phyloP scores from a whole-genome alignment of 805 yeast genomes.

The Candida vaughaniae region DNA sequence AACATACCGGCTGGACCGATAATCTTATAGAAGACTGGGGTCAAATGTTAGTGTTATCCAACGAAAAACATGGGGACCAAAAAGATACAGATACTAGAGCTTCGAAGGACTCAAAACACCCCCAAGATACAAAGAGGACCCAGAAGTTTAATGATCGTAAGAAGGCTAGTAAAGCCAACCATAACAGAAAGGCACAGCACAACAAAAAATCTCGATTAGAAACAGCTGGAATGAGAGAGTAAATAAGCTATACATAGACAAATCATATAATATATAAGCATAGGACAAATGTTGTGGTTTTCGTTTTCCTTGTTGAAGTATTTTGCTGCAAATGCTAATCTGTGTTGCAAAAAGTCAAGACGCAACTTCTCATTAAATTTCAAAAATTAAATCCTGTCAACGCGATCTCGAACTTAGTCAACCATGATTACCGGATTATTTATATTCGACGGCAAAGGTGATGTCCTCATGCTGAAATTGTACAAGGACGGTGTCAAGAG shows the following conservation, averaged over 20 bases:
- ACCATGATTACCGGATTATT: conserved; percentile 82
- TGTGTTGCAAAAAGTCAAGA: too few relatives aligned
- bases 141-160: conserved; percentile 49
- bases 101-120: conserved; percentile 27
- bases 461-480: conserved; percentile 71
- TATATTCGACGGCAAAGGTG: conserved; percentile 77
- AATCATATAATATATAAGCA: too few relatives aligned
- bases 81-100: conserved; percentile 1
- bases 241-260: too few relatives aligned
- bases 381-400: too few relatives aligned
- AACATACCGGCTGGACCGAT: conserved; percentile 69
- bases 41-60: neutral
- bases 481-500: conserved; percentile 75
- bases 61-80: conserved; percentile 2
- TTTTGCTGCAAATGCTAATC: too few relatives aligned
- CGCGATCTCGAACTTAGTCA: too few relatives aligned
- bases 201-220: conserved; percentile 38
- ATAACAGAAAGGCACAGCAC: conserved; percentile 62
- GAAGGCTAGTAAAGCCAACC: conserved; percentile 60
- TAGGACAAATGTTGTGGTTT: too few relatives aligned
- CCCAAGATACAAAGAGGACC: neutral
- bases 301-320: too few relatives aligned
- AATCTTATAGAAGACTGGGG: conserved; percentile 93
- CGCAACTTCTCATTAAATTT: too few relatives aligned
- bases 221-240: conserved; percentile 2